A percentile compares a stretch with the other conserved stretches of the same genome.
Evolutionary conservation across 2,329 filamentous ascomycete species (phyloP).

Genomic region (Bipolaris oryzae): DNA sequence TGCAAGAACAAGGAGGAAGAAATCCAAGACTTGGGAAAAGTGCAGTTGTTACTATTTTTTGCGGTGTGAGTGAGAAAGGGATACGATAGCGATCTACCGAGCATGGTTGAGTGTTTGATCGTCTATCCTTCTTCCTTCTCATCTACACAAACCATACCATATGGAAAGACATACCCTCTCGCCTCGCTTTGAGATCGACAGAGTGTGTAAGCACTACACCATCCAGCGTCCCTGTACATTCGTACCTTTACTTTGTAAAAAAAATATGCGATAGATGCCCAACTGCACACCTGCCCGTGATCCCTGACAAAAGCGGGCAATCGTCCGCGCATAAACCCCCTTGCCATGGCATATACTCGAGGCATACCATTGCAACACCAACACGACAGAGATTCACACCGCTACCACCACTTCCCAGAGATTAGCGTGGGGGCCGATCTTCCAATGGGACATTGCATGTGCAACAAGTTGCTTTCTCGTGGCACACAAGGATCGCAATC

Average conservation of each 20-base stretch:
- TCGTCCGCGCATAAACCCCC: neutral
- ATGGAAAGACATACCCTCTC: too few species aligned
- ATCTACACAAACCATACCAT: too few species aligned
- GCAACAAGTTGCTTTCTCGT: neutral
- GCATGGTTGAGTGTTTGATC: too few species aligned
- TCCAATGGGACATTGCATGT: neutral
- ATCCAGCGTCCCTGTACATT: neutral
- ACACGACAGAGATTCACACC: neutral
- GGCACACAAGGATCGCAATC: neutral
- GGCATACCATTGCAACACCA: neutral
- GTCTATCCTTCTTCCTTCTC: too few species aligned
- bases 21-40: too few species aligned
- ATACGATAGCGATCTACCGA: too few species aligned
- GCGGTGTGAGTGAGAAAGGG: too few species aligned
- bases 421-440: neutral
- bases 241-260: neutral
- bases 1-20: too few species aligned
- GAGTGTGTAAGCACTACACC: too few species aligned
- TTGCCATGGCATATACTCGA: neutral
- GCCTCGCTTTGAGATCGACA: too few species aligned
- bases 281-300: neutral
- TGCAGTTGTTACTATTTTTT: too few species aligned
- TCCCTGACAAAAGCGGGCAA: neutral
- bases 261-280: neutral
- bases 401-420: neutral